These are phyloP conservation scores for Hypoxylon sp. DNA, from an alignment of 2,329 filamentous ascomycete species.

Conservation along the genomic window DNA sequence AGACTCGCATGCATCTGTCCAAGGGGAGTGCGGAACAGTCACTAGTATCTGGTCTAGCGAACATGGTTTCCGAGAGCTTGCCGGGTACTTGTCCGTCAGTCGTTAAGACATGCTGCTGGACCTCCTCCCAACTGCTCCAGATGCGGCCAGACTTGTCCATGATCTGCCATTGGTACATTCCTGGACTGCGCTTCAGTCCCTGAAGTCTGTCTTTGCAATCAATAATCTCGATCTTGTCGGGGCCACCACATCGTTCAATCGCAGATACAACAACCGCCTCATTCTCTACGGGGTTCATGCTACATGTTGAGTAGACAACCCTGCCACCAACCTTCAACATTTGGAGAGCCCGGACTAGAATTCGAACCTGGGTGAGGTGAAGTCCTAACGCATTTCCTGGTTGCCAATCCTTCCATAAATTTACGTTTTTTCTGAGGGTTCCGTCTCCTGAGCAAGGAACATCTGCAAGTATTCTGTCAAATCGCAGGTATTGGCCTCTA, in stretches of 20 bases:
- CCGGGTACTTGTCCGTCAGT: conserved; percentile 71
- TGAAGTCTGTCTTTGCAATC: conserved; percentile 85
- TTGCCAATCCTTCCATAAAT: conserved; percentile 95
- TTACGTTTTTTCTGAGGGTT: conserved; percentile 91
- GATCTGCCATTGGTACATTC: conserved; percentile 86
- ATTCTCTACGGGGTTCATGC: conserved; percentile 98
- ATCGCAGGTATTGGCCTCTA: conserved; percentile 85
- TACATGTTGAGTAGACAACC: conserved; percentile 98
- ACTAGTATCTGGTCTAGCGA: conserved; percentile 71
- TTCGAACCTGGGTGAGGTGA: conserved; percentile 87
- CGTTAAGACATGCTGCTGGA: conserved; percentile 76
- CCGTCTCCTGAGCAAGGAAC: conserved; percentile 98
- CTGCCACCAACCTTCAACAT: conserved; percentile 96
- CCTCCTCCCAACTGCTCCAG: conserved; percentile 85
- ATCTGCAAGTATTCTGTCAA: conserved; percentile 95
- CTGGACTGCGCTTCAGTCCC: conserved; percentile 79
- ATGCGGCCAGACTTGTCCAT: conserved; percentile 87
- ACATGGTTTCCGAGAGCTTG: conserved; percentile 85
- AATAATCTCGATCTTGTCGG: conserved; percentile 83
- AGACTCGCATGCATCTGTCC: conserved; percentile 92
- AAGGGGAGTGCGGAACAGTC: conserved; percentile 77
- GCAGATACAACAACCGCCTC: conserved; percentile 91
- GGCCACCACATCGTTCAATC: conserved; percentile 89
- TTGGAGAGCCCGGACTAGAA: conserved; percentile 91
- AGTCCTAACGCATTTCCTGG: conserved; percentile 89